Base-by-base conservation (phyloP, 148 eudicot genomes). In the Dysphania ambrosioides region DNA sequence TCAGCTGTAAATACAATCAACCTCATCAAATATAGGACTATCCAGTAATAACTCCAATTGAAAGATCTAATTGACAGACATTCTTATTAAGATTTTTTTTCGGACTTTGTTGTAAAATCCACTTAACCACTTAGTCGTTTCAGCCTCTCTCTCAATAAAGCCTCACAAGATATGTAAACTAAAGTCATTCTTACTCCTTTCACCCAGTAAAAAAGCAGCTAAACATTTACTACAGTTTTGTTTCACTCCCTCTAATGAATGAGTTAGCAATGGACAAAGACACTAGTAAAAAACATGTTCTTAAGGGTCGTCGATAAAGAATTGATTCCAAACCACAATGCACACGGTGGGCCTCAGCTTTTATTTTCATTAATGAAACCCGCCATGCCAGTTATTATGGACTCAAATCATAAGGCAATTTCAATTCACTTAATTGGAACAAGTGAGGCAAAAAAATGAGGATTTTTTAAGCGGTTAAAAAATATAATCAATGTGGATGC, bases 1-100 rank as follows among this genome's bases (percentile, higher is more conserved):
- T 57, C 51, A 80, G 72, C 30, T 58, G 38, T 27, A 55, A 51
- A 31, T 47, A 66, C 71, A 73, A 64, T 73, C 67, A 29, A 27
- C 51, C 49, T 24, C 79, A 72, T 66, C 32, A 58, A 9, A 26
- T 38, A 8, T 8, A 21, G 24, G 72, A 63, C 68, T 55, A 57
- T 27, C 24, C 26, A 34, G 24, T 53, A 8, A 30, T 38, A 49
- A 18, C 62, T 30, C 56, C 26, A 53, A 44, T 44, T 4, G 5
- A 42, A 42, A 26, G 53, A 26, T 30, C 55, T 40, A 34, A 6
- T 2, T 11, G 41, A 26, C 41, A 5, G 55, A 26, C n/a, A 41
- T 41, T 26, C n/a, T 67, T 38, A 8, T 40, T 40, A 19, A 19
- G 26, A 26, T 44, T 34, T 36, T 64, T 27, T 10, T 10, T 23